These are phyloP conservation scores for Rhynchosporium secalis DNA, from an alignment of 2,329 filamentous ascomycete genomes.

Conservation along the genomic window DNA sequence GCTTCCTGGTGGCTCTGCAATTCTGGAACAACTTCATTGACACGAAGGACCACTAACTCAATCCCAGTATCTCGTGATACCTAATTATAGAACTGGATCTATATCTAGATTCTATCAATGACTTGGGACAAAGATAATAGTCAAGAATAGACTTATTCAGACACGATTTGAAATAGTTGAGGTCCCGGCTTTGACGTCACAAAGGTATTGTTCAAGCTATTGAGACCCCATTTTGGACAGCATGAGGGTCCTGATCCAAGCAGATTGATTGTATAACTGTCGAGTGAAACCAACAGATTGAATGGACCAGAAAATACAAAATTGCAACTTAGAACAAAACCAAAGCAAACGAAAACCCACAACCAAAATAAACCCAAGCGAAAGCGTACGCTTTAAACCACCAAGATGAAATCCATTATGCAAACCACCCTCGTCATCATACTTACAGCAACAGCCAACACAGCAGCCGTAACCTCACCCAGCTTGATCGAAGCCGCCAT, in stretches of 20 bases:
- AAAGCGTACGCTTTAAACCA: not conserved
- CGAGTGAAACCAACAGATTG: not conserved
- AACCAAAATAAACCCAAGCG: not conserved
- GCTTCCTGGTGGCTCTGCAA: too few relatives aligned
- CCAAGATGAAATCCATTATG: not conserved
- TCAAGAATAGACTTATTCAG: not conserved
- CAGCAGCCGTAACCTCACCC: not conserved
- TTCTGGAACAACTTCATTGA: not conserved
- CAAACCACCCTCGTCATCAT: not conserved
- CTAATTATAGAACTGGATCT: not conserved
- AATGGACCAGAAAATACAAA: not conserved
- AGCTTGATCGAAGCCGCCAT: not conserved
- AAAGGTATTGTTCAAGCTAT: not conserved
- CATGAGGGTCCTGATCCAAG: not conserved
- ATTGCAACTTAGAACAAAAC: not conserved
- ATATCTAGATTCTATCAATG: not conserved
- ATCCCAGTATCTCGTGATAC: not conserved
- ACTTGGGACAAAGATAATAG: not conserved
- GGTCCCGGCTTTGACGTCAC: not conserved
- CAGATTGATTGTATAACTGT: not conserved
- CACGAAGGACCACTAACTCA: not conserved
- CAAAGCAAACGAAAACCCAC: not conserved
- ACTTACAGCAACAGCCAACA: not conserved
- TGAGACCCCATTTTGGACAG: not conserved
- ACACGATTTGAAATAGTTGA: not conserved